Evolutionary conservation across 495 filamentous ascomycete species (phyloP), one percentile per base, ranked within the genome.

Genomic region (Penicillium robsamsonii): DNA sequence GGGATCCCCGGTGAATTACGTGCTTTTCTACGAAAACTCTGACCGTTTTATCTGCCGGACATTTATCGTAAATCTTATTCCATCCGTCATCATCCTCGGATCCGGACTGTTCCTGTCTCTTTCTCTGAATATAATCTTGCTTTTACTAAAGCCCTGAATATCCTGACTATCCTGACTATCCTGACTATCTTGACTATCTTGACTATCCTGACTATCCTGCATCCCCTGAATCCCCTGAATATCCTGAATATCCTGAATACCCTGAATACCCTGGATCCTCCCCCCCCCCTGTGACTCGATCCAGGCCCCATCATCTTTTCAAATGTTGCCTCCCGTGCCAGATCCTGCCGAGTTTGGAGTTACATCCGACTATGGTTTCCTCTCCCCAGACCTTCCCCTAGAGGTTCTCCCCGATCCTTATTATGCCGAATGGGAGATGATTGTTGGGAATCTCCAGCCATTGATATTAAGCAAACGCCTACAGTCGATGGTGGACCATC

Each of bases 341-440:
- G 72, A 78, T 31, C 77, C 90, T 35, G 77, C 81, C 64, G 88
- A 96, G 67, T 97, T 96, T 75, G 91, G 87, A 69, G 87, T 98
- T 70, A 95, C 92, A 53, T 80, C 86, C 41, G 78, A 85, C 45
- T 79, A 90, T 77, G 94, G 94, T 58, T 99, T 99, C 74, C 87
- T 99, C 40, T 90, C 94, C 0, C 71, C 86, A 27, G 84, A 90
- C 59, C 73, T 86, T n/a, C 95, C 94, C 31, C 76, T 97, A 55
- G 83, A 88, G 50, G 67, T 80, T 50, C 82, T 97, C 33, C 89
- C 92, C 12, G 86, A 96, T 63, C 82, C 86, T 0, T 97, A 96
- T 78, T 99, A 97, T 71, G 82, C 85, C 61, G 88, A 89, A 62
- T 99, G 94, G 94, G 94, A 99, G 74, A 78, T 83, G 54, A 80